Conservation (phyloP, 768 basidiomycete genomes). For the Kockovaella imperatae region DNA sequence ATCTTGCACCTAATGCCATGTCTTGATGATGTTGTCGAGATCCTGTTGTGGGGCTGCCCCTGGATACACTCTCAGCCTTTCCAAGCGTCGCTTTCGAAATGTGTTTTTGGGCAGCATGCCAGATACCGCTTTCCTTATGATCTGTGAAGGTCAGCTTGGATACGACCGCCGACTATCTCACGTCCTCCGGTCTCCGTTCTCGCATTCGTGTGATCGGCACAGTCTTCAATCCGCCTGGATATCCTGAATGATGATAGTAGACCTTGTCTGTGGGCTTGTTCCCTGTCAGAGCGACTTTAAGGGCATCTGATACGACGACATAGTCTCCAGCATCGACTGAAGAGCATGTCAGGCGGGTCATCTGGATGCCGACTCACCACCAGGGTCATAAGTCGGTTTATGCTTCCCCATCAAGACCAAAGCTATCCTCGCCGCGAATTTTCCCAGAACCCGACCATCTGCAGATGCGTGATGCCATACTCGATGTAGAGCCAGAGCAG, state of each 20-base stretch:
- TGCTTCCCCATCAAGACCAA: constrained; percentile 98
- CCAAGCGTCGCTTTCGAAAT: constrained; percentile 76
- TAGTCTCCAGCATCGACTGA: constrained; percentile 96
- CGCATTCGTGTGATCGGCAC: constrained; percentile 77
- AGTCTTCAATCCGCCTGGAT: constrained; percentile 86
- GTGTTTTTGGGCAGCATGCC: constrained; percentile 99
- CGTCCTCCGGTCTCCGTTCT: constrained; percentile 79
- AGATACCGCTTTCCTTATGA: constrained; percentile 89
- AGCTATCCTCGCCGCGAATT: constrained; percentile 88
- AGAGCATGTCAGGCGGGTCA: not conserved
- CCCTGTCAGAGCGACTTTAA: constrained; percentile 76
- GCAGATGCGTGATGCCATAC: constrained; percentile 96
- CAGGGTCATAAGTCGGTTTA: constrained; percentile 91
- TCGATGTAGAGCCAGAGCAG: constrained; percentile 87
- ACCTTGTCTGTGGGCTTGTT: constrained; percentile 78
- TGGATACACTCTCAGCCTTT: constrained; percentile 80
- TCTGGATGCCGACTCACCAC: constrained; percentile 53
- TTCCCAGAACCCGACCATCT: constrained; percentile 80
- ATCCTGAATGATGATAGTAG: constrained; percentile 86
- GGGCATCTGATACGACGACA: constrained; percentile 86
- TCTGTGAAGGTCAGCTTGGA: constrained; percentile 50
- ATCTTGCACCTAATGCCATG: constrained; percentile 18
- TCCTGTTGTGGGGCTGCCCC: constrained; percentile 41
- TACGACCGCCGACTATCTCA: constrained; percentile 46
- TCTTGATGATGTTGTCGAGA: constrained; percentile 17